Percentiles rank a stretch among this genome's conserved stretches.
Conservation (phyloP, 257 asterid genomes). For the Paraleonurus japonicus region DNA sequence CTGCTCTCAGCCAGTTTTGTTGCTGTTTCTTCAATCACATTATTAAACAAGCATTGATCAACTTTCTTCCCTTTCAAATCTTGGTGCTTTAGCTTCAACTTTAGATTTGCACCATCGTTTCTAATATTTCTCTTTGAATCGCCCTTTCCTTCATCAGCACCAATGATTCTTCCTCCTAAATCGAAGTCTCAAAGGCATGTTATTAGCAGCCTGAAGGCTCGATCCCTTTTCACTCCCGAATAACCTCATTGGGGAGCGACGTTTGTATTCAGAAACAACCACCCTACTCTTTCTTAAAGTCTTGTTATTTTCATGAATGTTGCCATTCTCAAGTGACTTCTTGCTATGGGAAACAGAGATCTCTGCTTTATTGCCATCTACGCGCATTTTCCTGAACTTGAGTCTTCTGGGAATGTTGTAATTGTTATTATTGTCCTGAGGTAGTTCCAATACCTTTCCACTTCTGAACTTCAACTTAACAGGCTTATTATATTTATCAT, state of each 20-base stretch:
- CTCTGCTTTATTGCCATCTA: background rate
- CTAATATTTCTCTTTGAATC: constrained; percentile 22
- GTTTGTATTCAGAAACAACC: constrained; percentile 31
- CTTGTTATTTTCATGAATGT: constrained; percentile 30
- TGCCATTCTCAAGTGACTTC: background rate
- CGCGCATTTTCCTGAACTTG: constrained; percentile 19
- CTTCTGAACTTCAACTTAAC: constrained; percentile 48
- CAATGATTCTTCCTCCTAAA: constrained; percentile 30
- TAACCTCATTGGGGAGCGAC: constrained; percentile 40
- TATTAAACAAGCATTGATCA: constrained; percentile 37
- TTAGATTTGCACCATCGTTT: constrained; percentile 18
- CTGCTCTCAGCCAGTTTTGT: constrained; percentile 53
- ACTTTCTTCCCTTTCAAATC: constrained; percentile 41
- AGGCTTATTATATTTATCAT: constrained; percentile 32
- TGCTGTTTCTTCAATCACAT: constrained; percentile 58
- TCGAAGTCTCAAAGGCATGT: constrained; percentile 46
- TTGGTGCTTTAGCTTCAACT: constrained; percentile 40
- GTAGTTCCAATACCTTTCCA: constrained; percentile 37
- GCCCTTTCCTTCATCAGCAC: constrained; percentile 25
- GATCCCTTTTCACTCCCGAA: constrained; percentile 50
- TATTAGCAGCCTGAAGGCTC: constrained; percentile 44
- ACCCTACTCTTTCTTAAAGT: constrained; percentile 30
- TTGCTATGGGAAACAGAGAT: constrained; percentile 19
- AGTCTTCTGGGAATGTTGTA: constrained; percentile 26
- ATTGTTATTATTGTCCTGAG: constrained; percentile 22